A percentile compares a stretch with the other conserved stretches of the same genome.
Evolutionary conservation across 169 alveolate genomes (phyloP).

Genomic region (Cryptosporidium parvum): DNA sequence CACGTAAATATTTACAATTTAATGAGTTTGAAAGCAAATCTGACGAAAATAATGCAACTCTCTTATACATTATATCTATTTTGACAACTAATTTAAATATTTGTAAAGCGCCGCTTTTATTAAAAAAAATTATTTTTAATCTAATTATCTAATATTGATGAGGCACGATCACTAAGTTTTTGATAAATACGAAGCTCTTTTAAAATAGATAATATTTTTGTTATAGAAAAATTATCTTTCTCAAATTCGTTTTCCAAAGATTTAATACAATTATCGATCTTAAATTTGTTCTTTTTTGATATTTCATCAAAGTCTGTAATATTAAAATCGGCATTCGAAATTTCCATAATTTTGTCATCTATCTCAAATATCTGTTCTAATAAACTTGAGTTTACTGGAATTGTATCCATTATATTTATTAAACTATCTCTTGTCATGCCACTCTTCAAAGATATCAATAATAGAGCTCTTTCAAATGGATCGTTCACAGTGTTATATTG

Average conservation of each 20-base stretch:
- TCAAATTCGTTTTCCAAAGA: constrained; percentile 19
- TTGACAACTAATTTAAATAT: background rate
- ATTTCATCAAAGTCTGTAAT: constrained; percentile 13
- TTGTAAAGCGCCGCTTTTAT: background rate
- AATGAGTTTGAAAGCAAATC: constrained; percentile 13
- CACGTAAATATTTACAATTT: background rate
- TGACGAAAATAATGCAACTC: constrained; percentile 57
- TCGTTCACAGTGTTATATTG: constrained; percentile 23
- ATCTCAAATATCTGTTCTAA: constrained; percentile 26
- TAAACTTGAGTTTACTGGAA: constrained; percentile 2
- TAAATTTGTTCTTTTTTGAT: background rate
- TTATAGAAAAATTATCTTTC: background rate
- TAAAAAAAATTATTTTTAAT: background rate
- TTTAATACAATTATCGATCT: constrained; percentile 12
- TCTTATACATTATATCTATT: constrained; percentile 37
- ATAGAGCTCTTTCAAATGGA: constrained; percentile 65
- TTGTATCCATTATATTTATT: constrained; percentile 6
- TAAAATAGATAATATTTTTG: background rate
- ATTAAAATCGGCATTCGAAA: background rate
- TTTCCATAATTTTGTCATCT: constrained; percentile 11
- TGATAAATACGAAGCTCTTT: constrained; percentile 47
- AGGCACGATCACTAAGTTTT: constrained; percentile 8
- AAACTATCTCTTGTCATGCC: constrained; percentile 1
- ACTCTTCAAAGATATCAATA: background rate
- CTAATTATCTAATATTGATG: background rate